Percentiles rank a stretch among this genome's conserved stretches.
These are phyloP conservation scores for Termitomyces titanicus DNA, from an alignment of 768 basidiomycete species.

Conservation along the genomic window DNA sequence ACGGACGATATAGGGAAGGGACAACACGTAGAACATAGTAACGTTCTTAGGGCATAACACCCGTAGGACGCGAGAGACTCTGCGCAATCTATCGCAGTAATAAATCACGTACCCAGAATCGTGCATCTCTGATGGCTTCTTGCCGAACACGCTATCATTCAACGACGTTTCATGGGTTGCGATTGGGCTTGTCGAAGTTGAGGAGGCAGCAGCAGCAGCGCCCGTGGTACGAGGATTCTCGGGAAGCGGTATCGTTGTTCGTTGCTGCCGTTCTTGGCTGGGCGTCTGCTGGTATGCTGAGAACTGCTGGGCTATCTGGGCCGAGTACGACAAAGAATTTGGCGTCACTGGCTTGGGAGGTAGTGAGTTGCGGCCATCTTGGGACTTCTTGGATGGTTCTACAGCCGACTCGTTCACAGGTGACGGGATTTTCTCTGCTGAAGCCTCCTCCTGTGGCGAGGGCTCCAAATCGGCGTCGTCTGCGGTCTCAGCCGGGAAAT, in stretches of 20 bases:
- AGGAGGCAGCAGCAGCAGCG: slow-evolving; percentile 3
- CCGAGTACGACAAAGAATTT: slow-evolving; percentile 51
- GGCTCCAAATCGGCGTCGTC: slow-evolving; percentile 26
- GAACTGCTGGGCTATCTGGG: slow-evolving; percentile 64
- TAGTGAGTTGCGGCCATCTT: slow-evolving; percentile 20
- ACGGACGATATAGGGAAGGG: slow-evolving; percentile 11
- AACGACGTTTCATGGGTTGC: slow-evolving; percentile 22
- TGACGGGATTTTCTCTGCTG: slow-evolving; percentile 11
- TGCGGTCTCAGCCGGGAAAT: slow-evolving; percentile 21
- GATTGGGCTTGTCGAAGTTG: slow-evolving; percentile 25
- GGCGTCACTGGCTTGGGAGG: slow-evolving; percentile 25
- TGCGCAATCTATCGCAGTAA: slow-evolving; percentile 1
- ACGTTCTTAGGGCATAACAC: slow-evolving; percentile 7
- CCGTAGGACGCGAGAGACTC: neutral
- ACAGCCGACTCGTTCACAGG: slow-evolving; percentile 1
- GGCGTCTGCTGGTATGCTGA: slow-evolving; percentile 63
- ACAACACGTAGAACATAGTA: slow-evolving; percentile 12
- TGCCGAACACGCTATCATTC: slow-evolving; percentile 43
- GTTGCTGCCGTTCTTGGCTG: slow-evolving; percentile 58
- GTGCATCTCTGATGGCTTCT: slow-evolving; percentile 72
- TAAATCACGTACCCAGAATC: slow-evolving; percentile 71
- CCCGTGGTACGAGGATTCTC: slow-evolving; percentile 22
- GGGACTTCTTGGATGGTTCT: slow-evolving; percentile 10
- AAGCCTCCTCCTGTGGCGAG: slow-evolving; percentile 20
- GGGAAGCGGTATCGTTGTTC: slow-evolving; percentile 23